A percentile compares a stretch with the other conserved stretches of the same genome.
These are phyloP conservation scores for Articulospora tetracladia DNA, from an alignment of 495 filamentous ascomycete genomes.

Conservation along the genomic window DNA sequence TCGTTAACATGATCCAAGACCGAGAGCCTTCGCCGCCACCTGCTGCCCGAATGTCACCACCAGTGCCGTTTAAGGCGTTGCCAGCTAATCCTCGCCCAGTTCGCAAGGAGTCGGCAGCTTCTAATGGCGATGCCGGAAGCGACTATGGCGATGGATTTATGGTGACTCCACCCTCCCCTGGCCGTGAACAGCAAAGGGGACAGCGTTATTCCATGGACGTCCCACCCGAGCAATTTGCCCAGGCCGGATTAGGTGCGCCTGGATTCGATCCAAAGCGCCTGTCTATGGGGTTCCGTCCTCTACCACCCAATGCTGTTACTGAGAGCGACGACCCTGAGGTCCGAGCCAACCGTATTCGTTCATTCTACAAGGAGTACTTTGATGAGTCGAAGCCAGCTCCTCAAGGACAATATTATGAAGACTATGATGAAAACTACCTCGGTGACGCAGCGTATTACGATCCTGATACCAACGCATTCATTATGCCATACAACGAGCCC, in stretches of 20 bases:
- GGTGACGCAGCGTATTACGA: slow-evolving; percentile 66
- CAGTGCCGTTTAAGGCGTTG: slow-evolving; percentile 7
- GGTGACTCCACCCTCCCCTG: slow-evolving; percentile 44
- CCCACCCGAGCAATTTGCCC: slow-evolving; percentile 22
- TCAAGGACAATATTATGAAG: slow-evolving; percentile 60
- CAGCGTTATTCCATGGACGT: slow-evolving; percentile 27
- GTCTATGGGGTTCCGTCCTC: slow-evolving; percentile 87
- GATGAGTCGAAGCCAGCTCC: slow-evolving; percentile 66
- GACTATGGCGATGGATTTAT: slow-evolving; percentile 61
- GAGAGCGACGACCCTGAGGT: slow-evolving; percentile 86
- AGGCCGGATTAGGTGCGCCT: slow-evolving; percentile 43
- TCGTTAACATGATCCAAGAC: slow-evolving; percentile 35
- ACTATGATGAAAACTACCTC: slow-evolving; percentile 64
- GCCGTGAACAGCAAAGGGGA: slow-evolving; percentile 15
- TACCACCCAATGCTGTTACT: slow-evolving; percentile 75
- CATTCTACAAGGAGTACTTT: slow-evolving; percentile 99
- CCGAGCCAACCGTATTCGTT: slow-evolving; percentile 92
- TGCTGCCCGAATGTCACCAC: slow-evolving; percentile 8
- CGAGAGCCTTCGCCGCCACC: slow-evolving; percentile 23
- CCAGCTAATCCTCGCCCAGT: slow-evolving; percentile 25
- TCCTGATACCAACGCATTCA: slow-evolving; percentile 66
- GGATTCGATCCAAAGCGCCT: slow-evolving; percentile 66
- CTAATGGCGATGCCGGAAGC: slow-evolving; percentile 31
- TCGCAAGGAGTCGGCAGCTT: slow-evolving; percentile 35
- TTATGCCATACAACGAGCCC: slow-evolving; percentile 77